Percentiles rank a stretch among this genome's conserved stretches.
phyloP scores from a whole-genome alignment of 345 rosid genomes.

The Salix exigua region DNA sequence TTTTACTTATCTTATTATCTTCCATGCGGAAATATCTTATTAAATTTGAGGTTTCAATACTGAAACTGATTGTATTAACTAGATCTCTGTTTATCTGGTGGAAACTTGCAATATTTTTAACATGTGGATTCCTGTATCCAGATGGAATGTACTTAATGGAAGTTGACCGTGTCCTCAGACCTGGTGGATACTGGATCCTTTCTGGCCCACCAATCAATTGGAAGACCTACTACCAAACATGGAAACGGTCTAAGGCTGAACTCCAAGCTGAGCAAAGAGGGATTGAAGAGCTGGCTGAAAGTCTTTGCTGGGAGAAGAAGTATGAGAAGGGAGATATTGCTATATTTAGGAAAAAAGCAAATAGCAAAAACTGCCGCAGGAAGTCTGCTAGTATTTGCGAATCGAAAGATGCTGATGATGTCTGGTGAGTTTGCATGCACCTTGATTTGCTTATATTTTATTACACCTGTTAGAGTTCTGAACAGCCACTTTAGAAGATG shows the following conservation, averaged over 20 bases:
- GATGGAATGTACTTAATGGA: constrained; percentile 89
- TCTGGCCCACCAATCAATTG: constrained; percentile 98
- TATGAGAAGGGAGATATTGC: constrained; percentile 96
- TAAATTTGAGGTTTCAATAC: not conserved
- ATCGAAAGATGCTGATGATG: constrained; percentile 51
- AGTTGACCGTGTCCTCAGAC: constrained; percentile 94
- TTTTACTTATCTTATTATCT: not conserved
- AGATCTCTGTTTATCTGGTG: not conserved
- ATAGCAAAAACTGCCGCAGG: constrained; percentile 58
- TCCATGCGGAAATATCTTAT: not conserved
- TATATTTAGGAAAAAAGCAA: constrained; percentile 64
- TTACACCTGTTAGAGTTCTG: not conserved
- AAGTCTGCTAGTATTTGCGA: constrained; percentile 47
- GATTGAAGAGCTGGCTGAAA: constrained; percentile 77
- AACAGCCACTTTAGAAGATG: not conserved
- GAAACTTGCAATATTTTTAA: constrained; percentile 18
- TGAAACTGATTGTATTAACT: not conserved
- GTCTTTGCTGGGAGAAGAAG: constrained; percentile 97
- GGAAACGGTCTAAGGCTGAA: constrained; percentile 79
- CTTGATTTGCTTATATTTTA: constrained; percentile 5
- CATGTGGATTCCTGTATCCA: constrained; percentile 27
- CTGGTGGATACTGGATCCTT: constrained; percentile 95
- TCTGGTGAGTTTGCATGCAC: constrained; percentile 53
- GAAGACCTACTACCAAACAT: constrained; percentile 79
- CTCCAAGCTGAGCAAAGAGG: constrained; percentile 76